Conservation (phyloP, 73 alveolate genomes). For the Breviolum minutum region DNA sequence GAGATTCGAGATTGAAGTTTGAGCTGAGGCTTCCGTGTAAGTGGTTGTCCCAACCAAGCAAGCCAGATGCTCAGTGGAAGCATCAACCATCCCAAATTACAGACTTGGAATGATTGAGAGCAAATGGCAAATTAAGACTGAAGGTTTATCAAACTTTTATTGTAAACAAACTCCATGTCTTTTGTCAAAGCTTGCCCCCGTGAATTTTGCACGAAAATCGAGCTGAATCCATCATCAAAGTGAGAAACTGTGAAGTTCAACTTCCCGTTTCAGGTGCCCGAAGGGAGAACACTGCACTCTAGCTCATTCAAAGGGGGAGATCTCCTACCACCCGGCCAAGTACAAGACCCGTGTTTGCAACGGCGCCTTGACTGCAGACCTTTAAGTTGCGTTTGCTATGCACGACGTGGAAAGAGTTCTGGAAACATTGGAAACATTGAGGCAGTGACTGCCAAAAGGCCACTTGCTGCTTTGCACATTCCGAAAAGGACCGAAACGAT, state of each 20-base stretch:
- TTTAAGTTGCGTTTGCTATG: not conserved
- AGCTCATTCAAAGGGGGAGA: conserved; percentile 93
- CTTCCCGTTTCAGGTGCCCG: conserved; percentile 43
- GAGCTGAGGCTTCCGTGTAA: conserved; percentile 78
- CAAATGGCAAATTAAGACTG: too few species aligned
- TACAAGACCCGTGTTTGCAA: conserved; percentile 58
- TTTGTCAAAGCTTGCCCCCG: too few species aligned
- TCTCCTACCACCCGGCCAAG: conserved; percentile 93
- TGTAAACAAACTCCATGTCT: too few species aligned
- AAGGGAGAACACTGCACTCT: conserved; percentile 56
- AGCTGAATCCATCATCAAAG: not conserved
- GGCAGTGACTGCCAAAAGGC: conserved; percentile 92
- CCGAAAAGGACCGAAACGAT: conserved; percentile 13
- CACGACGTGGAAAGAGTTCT: not conserved
- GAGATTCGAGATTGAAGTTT: too few species aligned
- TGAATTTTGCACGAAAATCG: not conserved
- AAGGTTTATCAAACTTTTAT: too few species aligned
- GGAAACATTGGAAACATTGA: not conserved
- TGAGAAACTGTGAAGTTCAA: too few species aligned
- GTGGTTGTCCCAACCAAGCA: conserved; percentile 89
- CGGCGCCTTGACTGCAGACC: not conserved
- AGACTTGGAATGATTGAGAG: too few species aligned
- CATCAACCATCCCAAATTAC: not conserved
- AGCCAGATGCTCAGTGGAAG: not conserved
- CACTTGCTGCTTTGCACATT: conserved; percentile 88